Conservation (phyloP, 805 yeast genomes). For the Blastobotrys robertii region DNA sequence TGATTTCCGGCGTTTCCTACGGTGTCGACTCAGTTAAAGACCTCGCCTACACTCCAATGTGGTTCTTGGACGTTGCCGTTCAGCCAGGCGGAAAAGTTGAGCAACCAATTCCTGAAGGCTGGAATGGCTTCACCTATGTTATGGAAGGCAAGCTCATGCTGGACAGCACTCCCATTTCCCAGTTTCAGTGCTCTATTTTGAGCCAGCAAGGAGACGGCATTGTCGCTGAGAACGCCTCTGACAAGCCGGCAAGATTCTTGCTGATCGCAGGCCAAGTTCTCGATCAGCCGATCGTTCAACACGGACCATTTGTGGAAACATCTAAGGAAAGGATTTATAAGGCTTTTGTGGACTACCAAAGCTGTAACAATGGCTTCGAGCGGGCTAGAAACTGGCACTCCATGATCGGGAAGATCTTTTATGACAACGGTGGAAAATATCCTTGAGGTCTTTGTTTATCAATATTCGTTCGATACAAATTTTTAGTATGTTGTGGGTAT, state of each 20-base stretch:
- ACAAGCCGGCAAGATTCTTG: slow-evolving; percentile 43
- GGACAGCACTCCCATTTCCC: slow-evolving; percentile 33
- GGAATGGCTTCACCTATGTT: slow-evolving; percentile 62
- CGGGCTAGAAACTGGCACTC: slow-evolving; percentile 27
- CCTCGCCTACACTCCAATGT: slow-evolving; percentile 73
- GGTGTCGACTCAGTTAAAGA: slow-evolving; percentile 66
- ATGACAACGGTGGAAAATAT: neutral
- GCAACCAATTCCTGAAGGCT: slow-evolving; percentile 50
- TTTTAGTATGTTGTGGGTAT: too few species aligned
- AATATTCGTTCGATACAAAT: too few species aligned
- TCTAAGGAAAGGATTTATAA: slow-evolving; percentile 53
- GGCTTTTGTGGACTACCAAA: slow-evolving; percentile 66
- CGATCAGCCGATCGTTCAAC: slow-evolving; percentile 69
- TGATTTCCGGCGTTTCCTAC: slow-evolving; percentile 65
- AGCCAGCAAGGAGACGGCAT: slow-evolving; percentile 62
- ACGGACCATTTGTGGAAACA: slow-evolving; percentile 89
- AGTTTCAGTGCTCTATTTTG: slow-evolving; percentile 50
- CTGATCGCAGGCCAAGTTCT: slow-evolving; percentile 68
- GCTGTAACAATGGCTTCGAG: slow-evolving; percentile 27
- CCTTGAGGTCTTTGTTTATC: too few species aligned
- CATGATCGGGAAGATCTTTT: slow-evolving; percentile 20
- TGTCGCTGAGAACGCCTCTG: slow-evolving; percentile 25
- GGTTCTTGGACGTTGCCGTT: slow-evolving; percentile 56
- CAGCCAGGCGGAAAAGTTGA: slow-evolving; percentile 54
- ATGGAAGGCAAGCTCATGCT: slow-evolving; percentile 50